Evolutionary conservation across 306 rosid genomes (phyloP).

Genomic region (Notholithocarpus densiflorus): DNA sequence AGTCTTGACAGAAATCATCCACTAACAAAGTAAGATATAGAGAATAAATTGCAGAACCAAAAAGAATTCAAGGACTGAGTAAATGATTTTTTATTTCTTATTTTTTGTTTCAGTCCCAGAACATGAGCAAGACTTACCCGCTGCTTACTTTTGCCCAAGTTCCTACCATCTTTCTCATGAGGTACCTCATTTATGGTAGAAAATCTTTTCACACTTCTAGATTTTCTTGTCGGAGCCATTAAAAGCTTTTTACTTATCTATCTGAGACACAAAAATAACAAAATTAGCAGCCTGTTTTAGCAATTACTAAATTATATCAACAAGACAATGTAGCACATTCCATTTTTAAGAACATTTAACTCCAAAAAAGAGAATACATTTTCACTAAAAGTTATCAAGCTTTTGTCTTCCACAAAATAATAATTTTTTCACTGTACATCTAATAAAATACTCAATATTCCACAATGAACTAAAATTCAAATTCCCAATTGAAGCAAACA

Average conservation of each 20-base stretch:
- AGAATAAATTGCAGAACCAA: not conserved
- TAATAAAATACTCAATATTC: not conserved
- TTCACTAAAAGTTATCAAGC: not conserved
- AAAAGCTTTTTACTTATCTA: constrained; percentile 4
- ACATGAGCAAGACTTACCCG: constrained; percentile 37
- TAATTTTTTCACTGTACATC: not conserved
- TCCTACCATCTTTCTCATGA: constrained; percentile 51
- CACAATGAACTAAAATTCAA: not conserved
- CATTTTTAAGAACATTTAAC: not conserved
- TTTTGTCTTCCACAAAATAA: not conserved
- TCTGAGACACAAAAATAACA: constrained; percentile 27
- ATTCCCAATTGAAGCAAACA: not conserved
- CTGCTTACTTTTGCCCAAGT: constrained; percentile 45
- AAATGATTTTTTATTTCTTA: no score
- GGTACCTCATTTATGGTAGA: constrained; percentile 43
- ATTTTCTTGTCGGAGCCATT: constrained; percentile 70
- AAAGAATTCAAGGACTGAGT: not conserved
- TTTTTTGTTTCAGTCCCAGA: not conserved
- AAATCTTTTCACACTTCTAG: constrained; percentile 46
- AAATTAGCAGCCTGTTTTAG: not conserved
- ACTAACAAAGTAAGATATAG: constrained; percentile 9
- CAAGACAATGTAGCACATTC: not conserved
- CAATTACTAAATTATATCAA: not conserved
- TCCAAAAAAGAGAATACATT: not conserved
- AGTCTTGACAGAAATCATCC: no score